phyloP scores from a whole-genome alignment of 208 protist genomes.

The Crithidia bombi region DNA sequence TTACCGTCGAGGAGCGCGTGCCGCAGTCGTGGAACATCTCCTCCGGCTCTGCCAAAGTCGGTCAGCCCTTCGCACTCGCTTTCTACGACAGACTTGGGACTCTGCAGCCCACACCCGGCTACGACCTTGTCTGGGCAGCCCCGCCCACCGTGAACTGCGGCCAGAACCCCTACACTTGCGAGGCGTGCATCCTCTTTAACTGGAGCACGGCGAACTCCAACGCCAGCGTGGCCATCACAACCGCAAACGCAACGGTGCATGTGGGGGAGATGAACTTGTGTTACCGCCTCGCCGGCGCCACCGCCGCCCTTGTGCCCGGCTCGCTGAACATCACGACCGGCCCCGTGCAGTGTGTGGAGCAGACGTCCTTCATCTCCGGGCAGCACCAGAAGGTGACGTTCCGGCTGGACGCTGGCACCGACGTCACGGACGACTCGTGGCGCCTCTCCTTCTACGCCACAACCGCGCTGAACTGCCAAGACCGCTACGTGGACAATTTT shows the following conservation, averaged over 20 bases:
- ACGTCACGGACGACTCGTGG: conserved; percentile 70
- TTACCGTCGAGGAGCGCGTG: conserved; percentile 50
- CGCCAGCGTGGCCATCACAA: conserved; percentile 46
- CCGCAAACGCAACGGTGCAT: conserved; percentile 37
- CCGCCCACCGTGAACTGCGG: conserved; percentile 66
- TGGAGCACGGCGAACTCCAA: conserved; percentile 43
- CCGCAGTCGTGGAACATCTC: conserved; percentile 53
- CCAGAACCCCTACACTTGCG: conserved; percentile 48
- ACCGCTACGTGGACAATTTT: conserved; percentile 64
- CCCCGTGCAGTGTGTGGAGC: conserved; percentile 67
- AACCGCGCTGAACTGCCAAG: conserved; percentile 45
- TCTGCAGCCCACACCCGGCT: conserved; percentile 36
- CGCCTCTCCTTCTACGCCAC: conserved; percentile 81
- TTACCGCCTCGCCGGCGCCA: conserved; percentile 72
- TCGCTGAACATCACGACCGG: conserved; percentile 51
- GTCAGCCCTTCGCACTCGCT: conserved; percentile 53
- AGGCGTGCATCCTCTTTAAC: conserved; percentile 60
- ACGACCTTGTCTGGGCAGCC: conserved; percentile 71
- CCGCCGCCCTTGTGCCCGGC: conserved; percentile 57
- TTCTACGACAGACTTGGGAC: conserved; percentile 59
- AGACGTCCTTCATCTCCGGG: conserved; percentile 62
- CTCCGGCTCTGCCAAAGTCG: conserved; percentile 37
- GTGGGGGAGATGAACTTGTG: conserved; percentile 76
- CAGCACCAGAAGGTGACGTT: conserved; percentile 71
- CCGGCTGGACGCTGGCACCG: conserved; percentile 44